phyloP scores from a whole-genome alignment of 2,329 filamentous ascomycete genomes.

The Drechslerella dactyloides region DNA sequence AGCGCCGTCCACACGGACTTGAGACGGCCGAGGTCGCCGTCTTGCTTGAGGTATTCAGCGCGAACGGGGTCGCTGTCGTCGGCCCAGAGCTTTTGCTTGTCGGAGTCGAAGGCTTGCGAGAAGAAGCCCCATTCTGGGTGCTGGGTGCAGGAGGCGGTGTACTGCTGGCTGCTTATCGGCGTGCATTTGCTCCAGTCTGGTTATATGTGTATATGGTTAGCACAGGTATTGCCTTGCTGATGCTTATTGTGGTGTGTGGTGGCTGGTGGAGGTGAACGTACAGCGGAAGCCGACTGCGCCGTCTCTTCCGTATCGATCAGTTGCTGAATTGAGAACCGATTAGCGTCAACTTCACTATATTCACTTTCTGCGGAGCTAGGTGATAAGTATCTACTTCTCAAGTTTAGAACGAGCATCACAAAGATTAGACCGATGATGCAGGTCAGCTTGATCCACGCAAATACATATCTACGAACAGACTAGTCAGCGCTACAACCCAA shows the following conservation, averaged over 20 bases:
- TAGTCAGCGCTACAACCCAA: no score
- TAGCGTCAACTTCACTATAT: not conserved
- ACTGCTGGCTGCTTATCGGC: slow-evolving; percentile 22
- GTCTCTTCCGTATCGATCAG: slow-evolving; percentile 40
- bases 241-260: not conserved
- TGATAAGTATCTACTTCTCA: slow-evolving; percentile 55
- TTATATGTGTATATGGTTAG: slow-evolving; percentile 52
- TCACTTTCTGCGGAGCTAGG: slow-evolving; percentile 54
- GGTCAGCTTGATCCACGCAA: slow-evolving; percentile 57
- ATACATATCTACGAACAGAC: slow-evolving; percentile 49
- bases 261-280: slow-evolving; percentile 1
- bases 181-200: slow-evolving; percentile 50
- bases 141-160: slow-evolving; percentile 33
- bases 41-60: slow-evolving; percentile 53
- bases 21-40: slow-evolving; percentile 56
- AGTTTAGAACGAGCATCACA: slow-evolving; percentile 59
- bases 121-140: slow-evolving; percentile 50
- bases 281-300: slow-evolving; percentile 38
- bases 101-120: slow-evolving; percentile 47
- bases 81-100: slow-evolving; percentile 40
- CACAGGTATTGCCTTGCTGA: slow-evolving; percentile 55
- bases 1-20: slow-evolving; percentile 59
- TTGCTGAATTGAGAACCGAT: slow-evolving; percentile 14
- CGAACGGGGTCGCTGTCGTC: slow-evolving; percentile 45
- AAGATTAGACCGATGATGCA: slow-evolving; percentile 60